A percentile compares a stretch with the other conserved stretches of the same genome.
phyloP scores from a whole-genome alignment of 148 eudicot species.

The Persicaria tinctoria region DNA sequence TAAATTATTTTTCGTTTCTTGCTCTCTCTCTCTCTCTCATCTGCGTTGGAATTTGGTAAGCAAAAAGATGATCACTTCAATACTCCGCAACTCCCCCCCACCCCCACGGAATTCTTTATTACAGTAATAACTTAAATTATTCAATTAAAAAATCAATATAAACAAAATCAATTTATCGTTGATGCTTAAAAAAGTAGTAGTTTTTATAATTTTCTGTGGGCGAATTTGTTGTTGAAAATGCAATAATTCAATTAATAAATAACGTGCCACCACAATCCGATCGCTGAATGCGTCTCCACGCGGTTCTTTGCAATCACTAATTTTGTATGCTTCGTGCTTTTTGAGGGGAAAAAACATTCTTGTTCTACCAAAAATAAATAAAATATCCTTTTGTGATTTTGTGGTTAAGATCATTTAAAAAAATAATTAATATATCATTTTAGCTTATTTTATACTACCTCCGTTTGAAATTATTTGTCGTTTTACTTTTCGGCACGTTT shows the following conservation, averaged over 20 bases:
- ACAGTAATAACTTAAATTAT: too few species aligned
- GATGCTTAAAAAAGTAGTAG: too few species aligned
- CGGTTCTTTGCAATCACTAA: slow-evolving; percentile 2
- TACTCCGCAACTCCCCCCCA: slow-evolving; percentile 22
- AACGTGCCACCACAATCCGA: slow-evolving; percentile 17
- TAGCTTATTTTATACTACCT: too few species aligned
- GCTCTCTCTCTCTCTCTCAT: slow-evolving; percentile 8
- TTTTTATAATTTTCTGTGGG: not conserved
- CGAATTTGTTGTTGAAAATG: not conserved
- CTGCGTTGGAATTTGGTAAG: slow-evolving; percentile 24
- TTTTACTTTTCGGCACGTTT: too few species aligned
- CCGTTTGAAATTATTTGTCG: too few species aligned
- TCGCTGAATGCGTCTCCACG: slow-evolving; percentile 19
- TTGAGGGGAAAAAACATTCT: too few species aligned
- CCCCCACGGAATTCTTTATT: not conserved
- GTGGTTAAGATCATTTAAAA: too few species aligned
- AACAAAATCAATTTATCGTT: not conserved
- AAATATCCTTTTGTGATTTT: too few species aligned
- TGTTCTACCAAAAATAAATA: too few species aligned
- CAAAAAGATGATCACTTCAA: slow-evolving; percentile 23
- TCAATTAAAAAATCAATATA: not conserved
- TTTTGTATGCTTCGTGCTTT: not conserved
- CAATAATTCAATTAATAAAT: not conserved
- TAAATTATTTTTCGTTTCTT: not conserved
- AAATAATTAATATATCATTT: too few species aligned